phyloP scores from a whole-genome alignment of 495 filamentous ascomycete species.

The Neurospora cerealis region DNA sequence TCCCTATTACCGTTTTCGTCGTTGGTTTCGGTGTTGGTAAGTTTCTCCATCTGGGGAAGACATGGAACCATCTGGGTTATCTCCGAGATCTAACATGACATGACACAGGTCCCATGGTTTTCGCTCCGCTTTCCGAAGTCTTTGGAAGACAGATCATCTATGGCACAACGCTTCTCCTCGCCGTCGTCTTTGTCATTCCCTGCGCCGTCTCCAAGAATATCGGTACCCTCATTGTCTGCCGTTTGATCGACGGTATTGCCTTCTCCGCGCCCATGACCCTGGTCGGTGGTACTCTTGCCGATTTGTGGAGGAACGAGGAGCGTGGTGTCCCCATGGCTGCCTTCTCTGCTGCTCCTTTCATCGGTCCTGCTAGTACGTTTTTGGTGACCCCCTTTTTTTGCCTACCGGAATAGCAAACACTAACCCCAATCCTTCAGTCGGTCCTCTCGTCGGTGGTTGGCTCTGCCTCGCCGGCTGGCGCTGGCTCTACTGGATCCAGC shows the following conservation, averaged over 20 bases:
- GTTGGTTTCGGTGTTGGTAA: constrained; percentile 65
- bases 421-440: constrained; percentile 25
- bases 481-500: constrained; percentile 79
- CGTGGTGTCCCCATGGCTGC: constrained; percentile 80
- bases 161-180: constrained; percentile 48
- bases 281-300: constrained; percentile 71
- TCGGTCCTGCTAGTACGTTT: constrained; percentile 56
- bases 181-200: constrained; percentile 68
- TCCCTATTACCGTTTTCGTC: constrained; percentile 65
- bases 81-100: neutral
- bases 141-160: constrained; percentile 62
- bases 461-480: constrained; percentile 60
- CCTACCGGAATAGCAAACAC: neutral
- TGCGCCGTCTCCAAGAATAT: constrained; percentile 69
- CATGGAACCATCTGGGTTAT: neutral
- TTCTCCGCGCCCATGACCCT: constrained; percentile 79
- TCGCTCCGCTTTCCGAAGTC: constrained; percentile 68
- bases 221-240: constrained; percentile 59
- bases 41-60: neutral
- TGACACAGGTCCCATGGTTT: constrained; percentile 52
- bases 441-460: constrained; percentile 68
- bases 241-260: constrained; percentile 68
- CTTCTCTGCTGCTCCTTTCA: constrained; percentile 69
- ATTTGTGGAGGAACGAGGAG: constrained; percentile 74
- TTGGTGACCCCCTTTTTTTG: too few species aligned